A percentile compares a stretch with the other conserved stretches of the same genome.
These are phyloP conservation scores for Botrytis fabae DNA, from an alignment of 2,329 filamentous ascomycete genomes.

Conservation along the genomic window DNA sequence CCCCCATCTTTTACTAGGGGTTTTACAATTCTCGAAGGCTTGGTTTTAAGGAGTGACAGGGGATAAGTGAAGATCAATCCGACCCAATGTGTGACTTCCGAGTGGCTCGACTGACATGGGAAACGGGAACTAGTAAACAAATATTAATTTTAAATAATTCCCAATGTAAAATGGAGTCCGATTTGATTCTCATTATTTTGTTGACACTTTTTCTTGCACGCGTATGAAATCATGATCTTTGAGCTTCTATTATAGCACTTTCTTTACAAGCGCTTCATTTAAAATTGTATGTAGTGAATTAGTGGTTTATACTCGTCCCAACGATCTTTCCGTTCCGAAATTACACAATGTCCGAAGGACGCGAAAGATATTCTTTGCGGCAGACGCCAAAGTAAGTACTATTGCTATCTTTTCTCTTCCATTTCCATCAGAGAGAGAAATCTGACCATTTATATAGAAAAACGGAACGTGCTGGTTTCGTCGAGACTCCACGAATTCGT, in stretches of 20 bases:
- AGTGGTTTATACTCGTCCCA: neutral
- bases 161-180: neutral
- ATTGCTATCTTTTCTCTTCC: neutral
- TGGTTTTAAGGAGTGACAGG: neutral
- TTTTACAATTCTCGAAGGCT: neutral
- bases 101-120: slow-evolving; percentile 4
- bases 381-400: slow-evolving; percentile 40
- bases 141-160: slow-evolving; percentile 13
- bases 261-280: neutral
- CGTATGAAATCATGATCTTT: slow-evolving; percentile 10
- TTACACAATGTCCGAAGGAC: slow-evolving; percentile 39
- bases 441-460: slow-evolving; percentile 45
- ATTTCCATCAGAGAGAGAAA: neutral
- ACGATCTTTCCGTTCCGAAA: slow-evolving; percentile 9
- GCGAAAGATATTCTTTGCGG: slow-evolving; percentile 40
- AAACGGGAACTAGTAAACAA: neutral
- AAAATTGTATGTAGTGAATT: neutral
- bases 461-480: slow-evolving; percentile 51
- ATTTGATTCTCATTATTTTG: neutral
- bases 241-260: slow-evolving; percentile 6
- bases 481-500: slow-evolving; percentile 52
- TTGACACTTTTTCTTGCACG: slow-evolving; percentile 7
- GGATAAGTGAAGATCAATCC: neutral
- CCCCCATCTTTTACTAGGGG: neutral
- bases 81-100: slow-evolving; percentile 6